Conservation (phyloP, 768 basidiomycete genomes). For the Saitozyma sp. region DNA sequence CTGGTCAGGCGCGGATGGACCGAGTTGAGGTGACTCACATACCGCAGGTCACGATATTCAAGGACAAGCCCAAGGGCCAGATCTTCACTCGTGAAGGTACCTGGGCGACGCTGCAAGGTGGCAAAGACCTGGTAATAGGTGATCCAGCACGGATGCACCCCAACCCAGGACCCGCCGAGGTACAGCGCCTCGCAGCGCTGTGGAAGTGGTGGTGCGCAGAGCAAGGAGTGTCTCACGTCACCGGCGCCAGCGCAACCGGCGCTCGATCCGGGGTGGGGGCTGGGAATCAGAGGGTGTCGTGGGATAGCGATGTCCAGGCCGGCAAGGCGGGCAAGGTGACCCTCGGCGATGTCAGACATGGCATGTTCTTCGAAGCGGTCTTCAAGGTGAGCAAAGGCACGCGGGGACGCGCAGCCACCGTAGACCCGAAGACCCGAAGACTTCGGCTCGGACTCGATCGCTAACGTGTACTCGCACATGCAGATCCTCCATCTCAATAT, state of each 20-base stretch:
- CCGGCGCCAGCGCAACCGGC: background rate
- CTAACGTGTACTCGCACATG: background rate
- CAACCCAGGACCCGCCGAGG: slow-evolving; percentile 9
- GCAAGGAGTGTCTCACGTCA: background rate
- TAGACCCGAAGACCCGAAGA: no score
- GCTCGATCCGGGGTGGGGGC: background rate
- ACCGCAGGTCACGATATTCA: slow-evolving; percentile 17
- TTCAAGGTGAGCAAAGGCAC: slow-evolving; percentile 31
- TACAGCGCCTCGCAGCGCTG: slow-evolving; percentile 22
- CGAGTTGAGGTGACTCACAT: background rate
- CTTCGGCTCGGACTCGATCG: background rate
- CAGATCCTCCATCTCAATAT: slow-evolving; percentile 28
- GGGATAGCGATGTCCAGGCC: background rate
- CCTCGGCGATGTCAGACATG: slow-evolving; percentile 10
- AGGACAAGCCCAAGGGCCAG: slow-evolving; percentile 35
- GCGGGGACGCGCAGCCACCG: no score
- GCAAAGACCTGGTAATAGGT: slow-evolving; percentile 6
- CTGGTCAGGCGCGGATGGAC: background rate
- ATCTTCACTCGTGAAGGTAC: slow-evolving; percentile 13
- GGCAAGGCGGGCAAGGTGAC: slow-evolving; percentile 4
- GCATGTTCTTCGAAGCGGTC: slow-evolving; percentile 21
- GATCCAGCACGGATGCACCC: slow-evolving; percentile 13
- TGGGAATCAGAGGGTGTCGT: background rate
- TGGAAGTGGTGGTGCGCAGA: slow-evolving; percentile 19
- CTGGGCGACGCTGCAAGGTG: slow-evolving; percentile 22